Conservation (phyloP, 2,329 filamentous ascomycete species). For the Aureobasidium lini region DNA sequence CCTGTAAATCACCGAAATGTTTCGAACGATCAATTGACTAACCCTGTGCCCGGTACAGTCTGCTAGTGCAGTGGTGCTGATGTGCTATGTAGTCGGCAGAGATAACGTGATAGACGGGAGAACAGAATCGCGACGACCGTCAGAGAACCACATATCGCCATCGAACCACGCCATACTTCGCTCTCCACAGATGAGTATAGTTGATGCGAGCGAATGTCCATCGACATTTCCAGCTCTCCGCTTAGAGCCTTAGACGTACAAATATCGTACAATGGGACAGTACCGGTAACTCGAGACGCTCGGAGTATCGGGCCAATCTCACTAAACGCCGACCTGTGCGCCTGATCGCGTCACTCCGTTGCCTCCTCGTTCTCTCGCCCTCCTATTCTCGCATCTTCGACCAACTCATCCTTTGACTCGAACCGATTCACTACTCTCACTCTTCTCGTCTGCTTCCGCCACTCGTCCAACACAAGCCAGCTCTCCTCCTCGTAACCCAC, state of each 20-base stretch:
- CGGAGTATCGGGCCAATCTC: conserved; percentile 6
- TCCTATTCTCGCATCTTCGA: conserved; percentile 10
- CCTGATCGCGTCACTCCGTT: conserved; percentile 6
- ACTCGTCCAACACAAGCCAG: conserved; percentile 14
- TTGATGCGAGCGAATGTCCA: too few species aligned
- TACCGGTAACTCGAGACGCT: background rate
- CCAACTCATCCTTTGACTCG: background rate
- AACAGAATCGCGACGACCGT: too few species aligned
- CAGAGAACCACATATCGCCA: too few species aligned
- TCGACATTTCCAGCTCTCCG: too few species aligned
- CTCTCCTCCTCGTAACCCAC: conserved; percentile 27
- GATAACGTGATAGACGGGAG: too few species aligned
- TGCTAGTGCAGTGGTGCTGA: too few species aligned
- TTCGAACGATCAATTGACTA: background rate
- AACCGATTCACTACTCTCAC: background rate
- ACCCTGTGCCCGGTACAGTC: background rate
- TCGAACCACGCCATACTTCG: too few species aligned
- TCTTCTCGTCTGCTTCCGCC: background rate
- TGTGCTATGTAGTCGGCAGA: too few species aligned
- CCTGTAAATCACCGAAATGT: too few species aligned
- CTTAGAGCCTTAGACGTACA: too few species aligned
- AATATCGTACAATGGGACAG: too few species aligned
- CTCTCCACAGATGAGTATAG: too few species aligned
- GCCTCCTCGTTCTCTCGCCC: background rate
- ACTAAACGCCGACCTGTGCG: conserved; percentile 9